Conservation (phyloP, 2,329 filamentous ascomycete genomes). For the Arthrobotrys pseudoclavata region DNA sequence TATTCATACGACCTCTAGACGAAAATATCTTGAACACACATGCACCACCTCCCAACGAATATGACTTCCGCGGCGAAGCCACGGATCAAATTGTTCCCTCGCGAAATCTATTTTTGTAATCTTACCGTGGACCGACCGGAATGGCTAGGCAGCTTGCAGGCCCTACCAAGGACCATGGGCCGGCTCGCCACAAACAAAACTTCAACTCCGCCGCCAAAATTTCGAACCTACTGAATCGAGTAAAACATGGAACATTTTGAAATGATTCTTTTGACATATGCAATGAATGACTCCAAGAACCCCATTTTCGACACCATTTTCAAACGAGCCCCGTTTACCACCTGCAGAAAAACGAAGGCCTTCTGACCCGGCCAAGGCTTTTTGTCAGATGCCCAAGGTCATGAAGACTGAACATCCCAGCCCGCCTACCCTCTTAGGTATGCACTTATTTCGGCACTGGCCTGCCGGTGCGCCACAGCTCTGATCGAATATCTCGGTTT, state of each 20-base stretch:
- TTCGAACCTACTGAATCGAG: constrained; percentile 33
- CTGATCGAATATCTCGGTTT: background rate
- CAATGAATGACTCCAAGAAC: constrained; percentile 7
- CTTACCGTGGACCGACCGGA: constrained; percentile 4
- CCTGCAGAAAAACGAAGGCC: constrained; percentile 35
- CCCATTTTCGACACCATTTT: constrained; percentile 7
- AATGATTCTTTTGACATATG: constrained; percentile 30
- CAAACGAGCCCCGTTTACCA: constrained; percentile 16
- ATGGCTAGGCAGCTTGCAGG: background rate
- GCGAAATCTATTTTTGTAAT: constrained; percentile 25
- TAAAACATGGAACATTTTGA: constrained; percentile 24
- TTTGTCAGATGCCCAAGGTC: constrained; percentile 58
- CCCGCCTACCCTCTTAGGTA: constrained; percentile 46
- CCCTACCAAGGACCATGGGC: background rate
- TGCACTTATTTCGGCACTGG: constrained; percentile 56
- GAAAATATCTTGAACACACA: constrained; percentile 2
- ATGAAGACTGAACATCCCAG: constrained; percentile 30
- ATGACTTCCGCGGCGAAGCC: constrained; percentile 13
- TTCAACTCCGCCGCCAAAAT: background rate
- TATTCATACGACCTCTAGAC: background rate
- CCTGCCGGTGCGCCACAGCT: constrained; percentile 57
- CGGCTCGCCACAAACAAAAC: constrained; percentile 27
- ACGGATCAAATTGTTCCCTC: constrained; percentile 8
- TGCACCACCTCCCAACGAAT: background rate
- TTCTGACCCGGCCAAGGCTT: constrained; percentile 40